Evolutionary conservation across 257 asterid species (phyloP).

Genomic region (Schizonepeta tenuifolia): DNA sequence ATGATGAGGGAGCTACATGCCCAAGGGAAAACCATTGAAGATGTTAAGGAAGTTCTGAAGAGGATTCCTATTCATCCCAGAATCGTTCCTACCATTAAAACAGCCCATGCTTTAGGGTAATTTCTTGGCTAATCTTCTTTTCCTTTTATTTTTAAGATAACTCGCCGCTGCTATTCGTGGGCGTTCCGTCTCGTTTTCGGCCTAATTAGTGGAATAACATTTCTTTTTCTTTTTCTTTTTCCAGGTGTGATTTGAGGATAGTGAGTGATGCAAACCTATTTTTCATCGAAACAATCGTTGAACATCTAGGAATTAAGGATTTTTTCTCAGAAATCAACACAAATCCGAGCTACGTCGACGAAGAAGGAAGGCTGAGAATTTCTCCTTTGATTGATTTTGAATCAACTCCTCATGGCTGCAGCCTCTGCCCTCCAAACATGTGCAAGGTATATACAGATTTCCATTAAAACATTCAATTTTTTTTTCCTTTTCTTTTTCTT

Average conservation of each 20-base stretch:
- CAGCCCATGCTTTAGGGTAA: constrained; percentile 68
- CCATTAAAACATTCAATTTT: not conserved
- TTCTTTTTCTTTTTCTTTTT: not conserved
- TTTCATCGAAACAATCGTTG: constrained; percentile 73
- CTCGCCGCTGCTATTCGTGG: not conserved
- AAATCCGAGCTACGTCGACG: constrained; percentile 67
- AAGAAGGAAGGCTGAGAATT: constrained; percentile 69
- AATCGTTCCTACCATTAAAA: constrained; percentile 55
- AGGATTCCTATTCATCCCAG: constrained; percentile 56
- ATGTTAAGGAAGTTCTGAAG: constrained; percentile 51
- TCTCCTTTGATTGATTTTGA: constrained; percentile 68
- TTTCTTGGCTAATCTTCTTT: not conserved
- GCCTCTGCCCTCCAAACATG: constrained; percentile 78
- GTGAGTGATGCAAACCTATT: constrained; percentile 87
- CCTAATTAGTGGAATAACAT: not conserved
- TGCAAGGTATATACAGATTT: constrained; percentile 58
- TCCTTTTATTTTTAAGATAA: not conserved
- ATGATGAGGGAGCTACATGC: constrained; percentile 66
- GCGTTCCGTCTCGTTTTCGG: not conserved
- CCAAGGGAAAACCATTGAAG: constrained; percentile 53
- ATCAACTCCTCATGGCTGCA: constrained; percentile 63
- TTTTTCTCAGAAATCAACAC: constrained; percentile 74
- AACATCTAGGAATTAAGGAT: constrained; percentile 62
- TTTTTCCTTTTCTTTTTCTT: too few species aligned
- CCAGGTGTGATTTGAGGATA: constrained; percentile 83